Percentiles rank a stretch among this genome's conserved stretches.
Conservation (phyloP, 202 grass and related monocot genomes). For the Elaeis oleifera region DNA sequence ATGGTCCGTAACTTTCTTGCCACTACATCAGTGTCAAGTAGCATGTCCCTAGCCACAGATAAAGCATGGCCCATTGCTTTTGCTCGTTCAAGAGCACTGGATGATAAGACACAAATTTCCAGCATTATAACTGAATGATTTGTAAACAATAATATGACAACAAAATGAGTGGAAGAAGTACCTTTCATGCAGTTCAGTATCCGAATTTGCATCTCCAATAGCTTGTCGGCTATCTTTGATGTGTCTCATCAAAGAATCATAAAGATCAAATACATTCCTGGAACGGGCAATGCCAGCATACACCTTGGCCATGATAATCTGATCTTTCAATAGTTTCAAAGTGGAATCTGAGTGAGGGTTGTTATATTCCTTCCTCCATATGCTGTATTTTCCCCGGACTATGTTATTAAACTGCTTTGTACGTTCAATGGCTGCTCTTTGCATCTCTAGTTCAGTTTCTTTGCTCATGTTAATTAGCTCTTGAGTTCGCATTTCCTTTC, state of each 20-base stretch:
- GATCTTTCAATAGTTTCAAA: slow-evolving; percentile 65
- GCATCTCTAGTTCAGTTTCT: slow-evolving; percentile 46
- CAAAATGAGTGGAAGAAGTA: slow-evolving; percentile 14
- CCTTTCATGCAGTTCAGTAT: slow-evolving; percentile 52
- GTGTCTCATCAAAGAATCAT: slow-evolving; percentile 45
- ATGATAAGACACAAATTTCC: slow-evolving; percentile 18
- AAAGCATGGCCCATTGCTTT: slow-evolving; percentile 79
- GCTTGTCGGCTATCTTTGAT: slow-evolving; percentile 51
- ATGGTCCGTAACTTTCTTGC: slow-evolving; percentile 68
- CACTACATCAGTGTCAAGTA: slow-evolving; percentile 43
- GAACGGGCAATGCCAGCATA: slow-evolving; percentile 65
- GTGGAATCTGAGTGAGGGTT: slow-evolving; percentile 50
- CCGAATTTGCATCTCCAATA: slow-evolving; percentile 52
- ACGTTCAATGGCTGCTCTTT: slow-evolving; percentile 34
- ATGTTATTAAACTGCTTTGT: slow-evolving; percentile 52
- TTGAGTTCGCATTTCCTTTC: slow-evolving; percentile 43
- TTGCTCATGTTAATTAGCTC: slow-evolving; percentile 58
- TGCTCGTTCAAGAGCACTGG: slow-evolving; percentile 68
- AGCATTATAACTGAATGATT: too few relatives aligned
- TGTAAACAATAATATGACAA: slow-evolving; percentile 2
- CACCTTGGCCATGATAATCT: slow-evolving; percentile 83
- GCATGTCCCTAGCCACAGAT: slow-evolving; percentile 62
- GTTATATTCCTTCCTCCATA: slow-evolving; percentile 56
- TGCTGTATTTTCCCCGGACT: slow-evolving; percentile 56
- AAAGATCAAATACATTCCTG: slow-evolving; percentile 49